A percentile compares a stretch with the other conserved stretches of the same genome.
phyloP scores from a whole-genome alignment of 176 grass and related monocot genomes.

The Canna indica region DNA sequence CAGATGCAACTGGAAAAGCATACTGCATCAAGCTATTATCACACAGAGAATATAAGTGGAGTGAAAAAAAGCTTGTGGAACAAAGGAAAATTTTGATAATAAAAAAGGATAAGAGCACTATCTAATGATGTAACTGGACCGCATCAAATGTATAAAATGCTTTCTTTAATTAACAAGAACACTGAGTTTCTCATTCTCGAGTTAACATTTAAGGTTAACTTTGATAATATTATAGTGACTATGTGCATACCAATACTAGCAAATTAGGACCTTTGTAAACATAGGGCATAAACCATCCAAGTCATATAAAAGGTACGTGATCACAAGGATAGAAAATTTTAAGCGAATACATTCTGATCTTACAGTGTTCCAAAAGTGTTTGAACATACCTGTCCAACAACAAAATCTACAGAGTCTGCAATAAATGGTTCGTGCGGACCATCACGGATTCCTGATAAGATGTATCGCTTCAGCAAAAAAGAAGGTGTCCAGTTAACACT shows the following conservation, averaged over 20 bases:
- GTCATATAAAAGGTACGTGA: background rate
- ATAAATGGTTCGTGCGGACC: slow-evolving; percentile 95
- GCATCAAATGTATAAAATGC: background rate
- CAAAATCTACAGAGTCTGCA: slow-evolving; percentile 95
- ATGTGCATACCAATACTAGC: background rate
- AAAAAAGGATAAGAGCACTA: background rate
- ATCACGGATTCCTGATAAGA: slow-evolving; percentile 87
- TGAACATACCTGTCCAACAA: slow-evolving; percentile 63
- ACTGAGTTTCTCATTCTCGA: background rate
- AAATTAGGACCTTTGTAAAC: background rate
- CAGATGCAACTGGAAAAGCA: background rate
- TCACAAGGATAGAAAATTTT: background rate
- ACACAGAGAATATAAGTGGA: background rate
- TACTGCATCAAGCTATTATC: background rate
- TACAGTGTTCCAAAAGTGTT: background rate
- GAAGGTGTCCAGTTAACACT: slow-evolving; percentile 96
- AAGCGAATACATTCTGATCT: background rate
- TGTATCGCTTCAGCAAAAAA: slow-evolving; percentile 93
- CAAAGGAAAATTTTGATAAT: background rate
- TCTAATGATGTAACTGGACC: background rate
- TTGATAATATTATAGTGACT: background rate
- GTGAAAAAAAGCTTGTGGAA: background rate
- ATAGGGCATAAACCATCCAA: background rate
- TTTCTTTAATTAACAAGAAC: background rate
- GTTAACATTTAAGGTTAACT: background rate